These are phyloP conservation scores for Gnomoniopsis sp. DNA, from an alignment of 2,329 filamentous ascomycete species.

Conservation along the genomic window DNA sequence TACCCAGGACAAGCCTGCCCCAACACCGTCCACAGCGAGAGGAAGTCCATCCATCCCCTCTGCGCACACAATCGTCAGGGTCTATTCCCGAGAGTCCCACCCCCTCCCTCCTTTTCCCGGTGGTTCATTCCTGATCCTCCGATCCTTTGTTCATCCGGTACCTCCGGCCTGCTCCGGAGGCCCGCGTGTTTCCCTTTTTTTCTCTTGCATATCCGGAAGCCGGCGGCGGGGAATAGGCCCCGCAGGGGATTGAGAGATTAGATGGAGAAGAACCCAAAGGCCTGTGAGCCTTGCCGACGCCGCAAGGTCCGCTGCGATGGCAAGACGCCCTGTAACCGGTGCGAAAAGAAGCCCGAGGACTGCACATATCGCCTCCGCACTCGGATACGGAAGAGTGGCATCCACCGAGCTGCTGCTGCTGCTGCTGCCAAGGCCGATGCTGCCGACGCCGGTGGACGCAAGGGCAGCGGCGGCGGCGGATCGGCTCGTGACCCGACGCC, in stretches of 20 bases:
- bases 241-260: background rate
- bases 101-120: too few relatives aligned
- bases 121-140: too few relatives aligned
- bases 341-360: constrained; percentile 14
- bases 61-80: too few relatives aligned
- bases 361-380: constrained; percentile 19
- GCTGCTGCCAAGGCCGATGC: background rate
- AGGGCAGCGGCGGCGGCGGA: background rate
- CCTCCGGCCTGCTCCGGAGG: too few relatives aligned
- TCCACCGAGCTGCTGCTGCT: constrained; percentile 5
- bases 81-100: too few relatives aligned
- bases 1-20: too few relatives aligned
- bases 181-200: background rate
- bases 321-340: constrained; percentile 17
- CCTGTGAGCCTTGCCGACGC: constrained; percentile 18
- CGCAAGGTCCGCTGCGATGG: constrained; percentile 19
- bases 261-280: constrained; percentile 20
- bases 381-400: constrained; percentile 15
- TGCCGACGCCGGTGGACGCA: background rate
- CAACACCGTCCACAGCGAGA: too few relatives aligned
- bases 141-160: too few relatives aligned
- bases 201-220: too few relatives aligned
- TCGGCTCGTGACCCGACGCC: background rate
- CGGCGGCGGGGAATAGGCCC: too few relatives aligned
- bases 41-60: too few relatives aligned